Evolutionary conservation across 306 rosid genomes (phyloP).

Genomic region (Bauhinia variegata): DNA sequence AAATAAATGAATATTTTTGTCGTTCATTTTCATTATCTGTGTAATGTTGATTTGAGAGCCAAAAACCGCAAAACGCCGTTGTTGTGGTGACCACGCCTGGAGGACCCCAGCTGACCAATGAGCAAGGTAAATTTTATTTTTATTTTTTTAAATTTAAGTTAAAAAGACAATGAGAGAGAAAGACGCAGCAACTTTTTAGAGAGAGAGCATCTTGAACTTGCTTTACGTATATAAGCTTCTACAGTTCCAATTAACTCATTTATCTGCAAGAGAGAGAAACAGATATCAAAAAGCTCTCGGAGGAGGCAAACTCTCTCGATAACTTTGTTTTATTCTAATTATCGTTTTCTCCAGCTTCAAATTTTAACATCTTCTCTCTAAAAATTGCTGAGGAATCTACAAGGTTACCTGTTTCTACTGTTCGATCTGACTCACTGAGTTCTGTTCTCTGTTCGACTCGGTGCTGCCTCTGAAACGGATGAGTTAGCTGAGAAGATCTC

Average conservation of each 20-base stretch:
- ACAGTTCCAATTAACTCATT: conserved; percentile 36
- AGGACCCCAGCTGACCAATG: conserved; percentile 49
- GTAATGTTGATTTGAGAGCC: conserved; percentile 43
- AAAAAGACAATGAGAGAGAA: conserved; percentile 25
- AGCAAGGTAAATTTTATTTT: conserved; percentile 19
- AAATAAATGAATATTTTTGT: conserved; percentile 25
- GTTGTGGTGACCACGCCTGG: conserved; percentile 68
- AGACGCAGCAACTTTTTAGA: conserved; percentile 47
- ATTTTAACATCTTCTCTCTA: conserved; percentile 36
- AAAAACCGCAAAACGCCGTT: conserved; percentile 43
- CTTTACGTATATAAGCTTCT: conserved; percentile 41
- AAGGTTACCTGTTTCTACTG: conserved; percentile 41
- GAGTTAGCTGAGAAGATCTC: conserved; percentile 76
- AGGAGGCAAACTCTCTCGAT: conserved; percentile 22
- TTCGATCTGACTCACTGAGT: conserved; percentile 77
- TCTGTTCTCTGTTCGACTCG: conserved; percentile 43
- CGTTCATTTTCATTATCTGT: conserved; percentile 18
- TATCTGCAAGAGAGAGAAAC: conserved; percentile 25
- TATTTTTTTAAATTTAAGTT: too few relatives aligned
- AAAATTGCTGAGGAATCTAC: conserved; percentile 46
- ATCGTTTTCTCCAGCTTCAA: conserved; percentile 60
- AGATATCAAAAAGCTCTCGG: conserved; percentile 22
- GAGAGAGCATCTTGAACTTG: conserved; percentile 51
- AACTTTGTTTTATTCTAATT: conserved; percentile 54
- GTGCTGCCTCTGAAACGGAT: conserved; percentile 59